Conservation (phyloP, 106 monocot genomes). For the Triglochin maritima region DNA sequence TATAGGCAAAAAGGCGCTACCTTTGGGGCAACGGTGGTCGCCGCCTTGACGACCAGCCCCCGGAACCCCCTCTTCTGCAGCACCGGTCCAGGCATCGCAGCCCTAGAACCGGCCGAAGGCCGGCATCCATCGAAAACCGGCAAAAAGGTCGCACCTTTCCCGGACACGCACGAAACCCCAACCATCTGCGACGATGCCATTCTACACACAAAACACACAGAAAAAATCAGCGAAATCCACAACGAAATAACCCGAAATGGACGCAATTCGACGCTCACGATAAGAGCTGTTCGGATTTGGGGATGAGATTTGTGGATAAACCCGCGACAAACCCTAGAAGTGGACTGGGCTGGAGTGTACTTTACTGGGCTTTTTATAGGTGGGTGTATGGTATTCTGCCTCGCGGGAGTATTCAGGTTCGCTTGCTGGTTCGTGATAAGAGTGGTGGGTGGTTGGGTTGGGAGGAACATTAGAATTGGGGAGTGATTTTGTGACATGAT, state of each 20-base stretch:
- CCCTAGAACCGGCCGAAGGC: conserved; percentile 4
- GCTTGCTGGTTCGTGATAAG: too few relatives aligned
- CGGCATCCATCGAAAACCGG: conserved; percentile 36
- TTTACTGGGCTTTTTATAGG: too few relatives aligned
- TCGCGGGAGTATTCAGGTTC: too few relatives aligned
- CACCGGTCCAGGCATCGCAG: conserved; percentile 3
- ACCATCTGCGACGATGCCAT: conserved; percentile 17
- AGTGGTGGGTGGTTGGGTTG: too few relatives aligned
- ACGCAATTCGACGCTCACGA: too few relatives aligned
- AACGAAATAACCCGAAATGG: neutral
- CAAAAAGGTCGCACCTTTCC: conserved; percentile 1
- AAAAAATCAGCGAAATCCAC: neutral
- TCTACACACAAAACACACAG: neutral
- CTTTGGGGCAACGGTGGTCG: conserved; percentile 43
- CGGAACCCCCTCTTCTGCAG: conserved; percentile 19
- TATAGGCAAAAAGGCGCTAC: neutral
- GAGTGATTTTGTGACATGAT: too few relatives aligned
- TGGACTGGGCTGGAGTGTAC: too few relatives aligned
- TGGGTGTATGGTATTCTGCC: too few relatives aligned
- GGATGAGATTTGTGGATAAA: too few relatives aligned
- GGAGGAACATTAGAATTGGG: too few relatives aligned
- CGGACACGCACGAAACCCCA: conserved; percentile 2
- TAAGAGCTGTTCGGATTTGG: too few relatives aligned
- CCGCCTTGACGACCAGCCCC: conserved; percentile 42
- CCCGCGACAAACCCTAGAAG: too few relatives aligned